These are phyloP conservation scores for Microcos paniculata DNA, from an alignment of 345 rosid species.

Conservation along the genomic window DNA sequence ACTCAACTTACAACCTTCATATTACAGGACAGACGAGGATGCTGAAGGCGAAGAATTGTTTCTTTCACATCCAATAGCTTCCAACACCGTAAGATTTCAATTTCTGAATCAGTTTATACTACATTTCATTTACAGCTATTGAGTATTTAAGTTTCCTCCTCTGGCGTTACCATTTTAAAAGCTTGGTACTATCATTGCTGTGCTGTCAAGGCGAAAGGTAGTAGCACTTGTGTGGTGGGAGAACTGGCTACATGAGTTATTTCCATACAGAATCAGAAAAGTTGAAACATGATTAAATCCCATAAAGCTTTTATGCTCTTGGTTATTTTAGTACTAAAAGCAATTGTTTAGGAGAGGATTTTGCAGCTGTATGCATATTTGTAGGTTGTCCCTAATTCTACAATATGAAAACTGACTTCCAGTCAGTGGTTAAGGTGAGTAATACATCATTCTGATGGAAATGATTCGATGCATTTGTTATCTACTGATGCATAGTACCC, in stretches of 20 bases:
- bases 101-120: not conserved
- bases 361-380: not conserved
- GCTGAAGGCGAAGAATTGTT: constrained; percentile 49
- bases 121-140: not conserved
- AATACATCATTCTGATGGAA: not conserved
- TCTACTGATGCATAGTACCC: not conserved
- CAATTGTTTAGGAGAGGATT: not conserved
- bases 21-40: constrained; percentile 50
- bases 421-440: not conserved
- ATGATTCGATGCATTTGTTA: not conserved
- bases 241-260: not conserved
- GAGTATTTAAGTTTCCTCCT: not conserved
- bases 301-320: not conserved
- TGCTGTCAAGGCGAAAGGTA: not conserved
- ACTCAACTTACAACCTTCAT: constrained; percentile 7
- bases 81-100: constrained; percentile 29
- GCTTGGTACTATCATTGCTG: not conserved
- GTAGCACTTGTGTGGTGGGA: not conserved
- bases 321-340: not conserved
- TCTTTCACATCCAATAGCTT: constrained; percentile 25
- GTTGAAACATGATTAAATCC: not conserved
- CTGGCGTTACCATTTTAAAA: not conserved
- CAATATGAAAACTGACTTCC: not conserved
- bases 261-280: too few species aligned
- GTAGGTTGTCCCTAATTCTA: not conserved